Base-by-base conservation (phyloP, 805 yeast species). In the Cyberlindnera lachancei region DNA sequence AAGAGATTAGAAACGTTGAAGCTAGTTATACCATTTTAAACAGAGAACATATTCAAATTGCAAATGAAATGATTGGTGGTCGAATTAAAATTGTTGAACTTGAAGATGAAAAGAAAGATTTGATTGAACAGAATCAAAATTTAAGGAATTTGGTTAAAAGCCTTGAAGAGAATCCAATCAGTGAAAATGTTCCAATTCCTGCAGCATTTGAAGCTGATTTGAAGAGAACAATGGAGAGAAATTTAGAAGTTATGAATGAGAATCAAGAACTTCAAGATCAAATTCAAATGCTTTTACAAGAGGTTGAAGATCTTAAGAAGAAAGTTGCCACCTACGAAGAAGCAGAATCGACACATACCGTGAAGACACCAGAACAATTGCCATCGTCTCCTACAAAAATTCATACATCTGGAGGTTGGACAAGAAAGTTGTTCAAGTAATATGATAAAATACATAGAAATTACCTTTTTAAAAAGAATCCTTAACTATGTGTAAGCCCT, bases 51-150 rank as follows among this genome's bases (percentile, higher is more conserved):
- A 73, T 87, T 18, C 81, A 74, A 34, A 73, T 87, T 23, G 94
- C 95, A 4, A 90, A 88, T 57, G 85, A 78, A 43, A 74, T 92
- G 77, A 86, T 90, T 21, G 75, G 74, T 41, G 79, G 83, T 24
- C 78, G 92, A 48, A 72, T 88, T 25, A 70, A 66, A 33, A 64
- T 82, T 17, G 95, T 94, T 3, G 79, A 80, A 21, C 55, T 90
- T 17, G 64, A 70, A 30, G 90, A 84, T 45, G 94, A 85, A 37
- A 83, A 84, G 39, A 68, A 62, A 17, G 83, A 77, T 27, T 58
- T 87, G 30, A 53, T 59, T 18, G 51, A 54, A 2, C 70, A 65
- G 33, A 69, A 79, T 24, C 58, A 53, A 2, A 73, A 67, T 9
- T 57, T 79, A 52, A 35, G 61, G 44, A 35, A 64, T 48, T 44